Conservation (phyloP, 2,329 filamentous ascomycete genomes). For the Epichloe hybrida region DNA sequence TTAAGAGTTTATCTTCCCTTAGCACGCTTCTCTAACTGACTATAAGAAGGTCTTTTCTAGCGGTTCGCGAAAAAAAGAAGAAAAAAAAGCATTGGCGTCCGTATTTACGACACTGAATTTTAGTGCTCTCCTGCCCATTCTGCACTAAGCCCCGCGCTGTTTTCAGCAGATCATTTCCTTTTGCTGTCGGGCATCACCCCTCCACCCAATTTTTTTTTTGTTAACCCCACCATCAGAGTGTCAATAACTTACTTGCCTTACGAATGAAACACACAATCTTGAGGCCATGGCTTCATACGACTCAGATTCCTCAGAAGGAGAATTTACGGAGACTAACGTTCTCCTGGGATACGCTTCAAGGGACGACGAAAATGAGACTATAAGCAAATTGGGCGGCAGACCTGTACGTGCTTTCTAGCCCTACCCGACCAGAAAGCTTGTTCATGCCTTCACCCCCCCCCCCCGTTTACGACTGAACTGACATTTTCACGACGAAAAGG, state of each 20-base stretch:
- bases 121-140: too few species aligned
- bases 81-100: too few species aligned
- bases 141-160: not conserved
- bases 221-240: not conserved
- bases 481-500: constrained; percentile 31
- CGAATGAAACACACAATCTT: not conserved
- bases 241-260: not conserved
- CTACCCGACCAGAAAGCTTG: not conserved
- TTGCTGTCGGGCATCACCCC: too few species aligned
- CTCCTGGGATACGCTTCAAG: constrained; percentile 79
- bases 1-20: too few species aligned
- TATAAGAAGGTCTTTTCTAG: too few species aligned
- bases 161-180: not conserved
- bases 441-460: not conserved
- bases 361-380: constrained; percentile 64
- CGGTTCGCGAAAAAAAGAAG: too few species aligned
- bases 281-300: constrained; percentile 61
- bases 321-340: constrained; percentile 71
- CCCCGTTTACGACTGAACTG: not conserved
- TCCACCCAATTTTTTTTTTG: not conserved
- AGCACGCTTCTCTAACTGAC: too few species aligned
- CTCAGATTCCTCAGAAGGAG: constrained; percentile 65
- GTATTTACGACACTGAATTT: too few species aligned
- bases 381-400: constrained; percentile 76
- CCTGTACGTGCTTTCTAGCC: constrained; percentile 47